Evolutionary conservation across 768 basidiomycete species (phyloP), one percentile per base, ranked within the genome.

Genomic region (Pleurotus eryngii): DNA sequence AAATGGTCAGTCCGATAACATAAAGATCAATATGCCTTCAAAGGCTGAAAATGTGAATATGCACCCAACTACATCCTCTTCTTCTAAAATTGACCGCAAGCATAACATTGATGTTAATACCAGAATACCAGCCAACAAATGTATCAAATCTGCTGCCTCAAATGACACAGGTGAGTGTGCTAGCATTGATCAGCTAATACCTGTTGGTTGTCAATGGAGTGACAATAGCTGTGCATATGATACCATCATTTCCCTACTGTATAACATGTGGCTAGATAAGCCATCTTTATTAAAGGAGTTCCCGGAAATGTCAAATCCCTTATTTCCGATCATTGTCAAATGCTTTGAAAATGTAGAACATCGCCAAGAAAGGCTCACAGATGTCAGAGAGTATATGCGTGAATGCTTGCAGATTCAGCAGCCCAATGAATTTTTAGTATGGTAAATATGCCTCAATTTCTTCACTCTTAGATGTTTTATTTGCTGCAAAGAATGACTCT

Each of bases 171-270:
- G 27, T 30, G 27, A 8, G 27, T 20, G 18, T 43, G n/a, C 42
- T n/a, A 15, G n/a, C 42, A 15, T 43, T 43, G 6, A 43, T 20
- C 18, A 43, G 15, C 42, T 43, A n/a, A 20, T 43, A 27, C 42
- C 55, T 6, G 42, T 35, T 8, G 64, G 64, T 14, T 55, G 60
- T 38, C 35, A 20, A 35, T 70, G 69, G 69, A 53, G 49, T 24
- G 26, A 63, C 18, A 66, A 68, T 38, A 72, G 70, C 39, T 73
- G 70, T 63, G 66, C 67, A 14, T 73, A 73, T 63, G 72, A 73
- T 55, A 15, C 64, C 12, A 30, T 65, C 1, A 55, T 72, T 35
- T 57, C 64, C 1, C 55, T 65, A 3, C 46, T 72, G 4, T 66
- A 53, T 56, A 47, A 63, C 43, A 47, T 68, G 14, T 69, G 64